Percentiles rank a stretch among this genome's conserved stretches.
These are phyloP conservation scores for Dichotomocladium elegans DNA, from an alignment of 371 early-diverging fungal genomes.

Conservation along the genomic window DNA sequence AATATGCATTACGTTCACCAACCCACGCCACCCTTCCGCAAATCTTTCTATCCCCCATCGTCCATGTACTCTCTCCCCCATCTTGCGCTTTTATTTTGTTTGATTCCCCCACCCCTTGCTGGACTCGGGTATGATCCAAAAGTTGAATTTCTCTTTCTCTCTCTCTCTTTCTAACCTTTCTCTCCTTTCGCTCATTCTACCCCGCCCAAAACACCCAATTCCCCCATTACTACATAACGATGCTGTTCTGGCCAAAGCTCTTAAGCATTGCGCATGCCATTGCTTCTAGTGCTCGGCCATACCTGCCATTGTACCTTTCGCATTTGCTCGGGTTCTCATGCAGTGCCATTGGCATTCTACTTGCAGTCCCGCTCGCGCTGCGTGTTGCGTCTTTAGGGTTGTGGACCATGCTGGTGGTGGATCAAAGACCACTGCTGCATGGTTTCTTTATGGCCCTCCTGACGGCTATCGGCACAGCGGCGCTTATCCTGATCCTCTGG, in stretches of 20 bases:
- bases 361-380: slow-evolving; percentile 11
- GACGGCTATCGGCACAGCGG: slow-evolving; percentile 32
- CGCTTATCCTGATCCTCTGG: slow-evolving; percentile 26
- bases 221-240: not conserved
- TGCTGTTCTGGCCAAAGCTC: slow-evolving; percentile 40
- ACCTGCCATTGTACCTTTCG: slow-evolving; percentile 26
- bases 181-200: not conserved
- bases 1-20: no score
- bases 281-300: slow-evolving; percentile 34
- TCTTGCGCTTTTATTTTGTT: not conserved
- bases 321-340: slow-evolving; percentile 29
- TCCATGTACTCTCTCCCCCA: not conserved
- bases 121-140: not conserved
- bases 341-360: slow-evolving; percentile 16
- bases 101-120: no score
- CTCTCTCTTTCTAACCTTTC: not conserved
- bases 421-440: slow-evolving; percentile 25
- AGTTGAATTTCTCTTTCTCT: not conserved
- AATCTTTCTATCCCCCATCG: not conserved
- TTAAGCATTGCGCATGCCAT: slow-evolving; percentile 33
- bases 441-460: slow-evolving; percentile 35
- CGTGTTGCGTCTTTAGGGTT: slow-evolving; percentile 19
- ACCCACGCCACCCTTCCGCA: not conserved
- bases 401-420: slow-evolving; percentile 28
- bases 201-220: not conserved